phyloP scores from a whole-genome alignment of 179 eudicot species.

The Actinidia arguta region DNA sequence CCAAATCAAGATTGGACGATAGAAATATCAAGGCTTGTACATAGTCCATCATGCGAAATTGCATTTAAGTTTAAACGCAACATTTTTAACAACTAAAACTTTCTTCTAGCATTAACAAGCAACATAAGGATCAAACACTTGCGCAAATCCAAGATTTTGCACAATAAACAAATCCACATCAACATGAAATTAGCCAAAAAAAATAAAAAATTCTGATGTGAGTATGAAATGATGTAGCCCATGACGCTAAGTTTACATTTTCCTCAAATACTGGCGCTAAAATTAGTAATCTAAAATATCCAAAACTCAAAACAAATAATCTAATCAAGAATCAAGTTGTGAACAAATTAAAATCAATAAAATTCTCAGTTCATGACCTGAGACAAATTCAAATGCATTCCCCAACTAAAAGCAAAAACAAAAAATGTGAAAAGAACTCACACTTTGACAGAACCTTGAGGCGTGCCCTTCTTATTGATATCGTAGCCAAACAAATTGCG shows the following conservation, averaged over 20 bases:
- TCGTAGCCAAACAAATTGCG: conserved; percentile 91
- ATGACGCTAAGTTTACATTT: background rate
- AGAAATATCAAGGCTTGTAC: too few relatives aligned
- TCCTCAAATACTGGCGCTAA: background rate
- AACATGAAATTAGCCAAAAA: background rate
- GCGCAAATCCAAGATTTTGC: background rate
- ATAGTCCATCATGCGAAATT: too few relatives aligned
- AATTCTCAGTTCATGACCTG: conserved; percentile 10
- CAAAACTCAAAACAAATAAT: background rate
- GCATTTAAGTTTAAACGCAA: background rate
- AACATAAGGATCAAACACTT: background rate
- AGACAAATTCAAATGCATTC: conserved; percentile 33
- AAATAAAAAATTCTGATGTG: background rate
- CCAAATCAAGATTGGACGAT: background rate
- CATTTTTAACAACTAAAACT: background rate
- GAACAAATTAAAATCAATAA: background rate
- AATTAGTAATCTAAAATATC: background rate
- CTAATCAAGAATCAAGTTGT: background rate
- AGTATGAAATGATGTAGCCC: background rate
- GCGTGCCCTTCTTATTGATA: conserved; percentile 90
- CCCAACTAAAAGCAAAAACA: background rate
- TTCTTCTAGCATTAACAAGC: background rate
- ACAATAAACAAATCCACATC: background rate
- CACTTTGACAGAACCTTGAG: conserved; percentile 81
- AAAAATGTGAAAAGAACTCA: conserved; percentile 46